These are phyloP conservation scores for Typha latifolia DNA, from an alignment of 176 grass and related monocot genomes.

Conservation along the genomic window DNA sequence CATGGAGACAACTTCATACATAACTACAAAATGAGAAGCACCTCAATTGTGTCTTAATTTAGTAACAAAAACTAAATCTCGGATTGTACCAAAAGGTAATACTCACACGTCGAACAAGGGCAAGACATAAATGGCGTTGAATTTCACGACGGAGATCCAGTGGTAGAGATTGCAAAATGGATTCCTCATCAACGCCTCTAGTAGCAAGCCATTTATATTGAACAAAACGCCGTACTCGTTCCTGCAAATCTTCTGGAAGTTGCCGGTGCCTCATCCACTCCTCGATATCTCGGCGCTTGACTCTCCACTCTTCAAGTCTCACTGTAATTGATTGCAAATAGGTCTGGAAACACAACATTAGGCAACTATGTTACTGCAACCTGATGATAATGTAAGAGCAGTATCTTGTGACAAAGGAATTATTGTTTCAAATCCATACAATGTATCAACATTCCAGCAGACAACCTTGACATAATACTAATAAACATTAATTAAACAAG, in stretches of 20 bases:
- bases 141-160: constrained; percentile 92
- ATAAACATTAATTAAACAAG: too few relatives aligned
- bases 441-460: too few relatives aligned
- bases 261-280: constrained; percentile 98
- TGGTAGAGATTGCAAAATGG: constrained; percentile 70
- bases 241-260: constrained; percentile 71
- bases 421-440: too few relatives aligned
- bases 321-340: constrained; percentile 86
- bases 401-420: too few relatives aligned
- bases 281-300: constrained; percentile 77
- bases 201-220: constrained; percentile 96
- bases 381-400: too few relatives aligned
- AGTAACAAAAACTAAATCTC: too few relatives aligned
- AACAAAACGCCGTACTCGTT: constrained; percentile 76
- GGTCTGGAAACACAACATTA: constrained; percentile 31
- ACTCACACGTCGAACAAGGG: constrained; percentile 71
- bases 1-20: too few relatives aligned
- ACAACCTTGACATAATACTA: too few relatives aligned
- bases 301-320: constrained; percentile 85
- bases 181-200: constrained; percentile 83
- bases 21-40: too few relatives aligned
- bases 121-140: constrained; percentile 87
- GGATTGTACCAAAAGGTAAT: background rate
- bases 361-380: background rate
- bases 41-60: too few relatives aligned